phyloP scores from a whole-genome alignment of 768 basidiomycete genomes.

The Lentinula aciculospora region DNA sequence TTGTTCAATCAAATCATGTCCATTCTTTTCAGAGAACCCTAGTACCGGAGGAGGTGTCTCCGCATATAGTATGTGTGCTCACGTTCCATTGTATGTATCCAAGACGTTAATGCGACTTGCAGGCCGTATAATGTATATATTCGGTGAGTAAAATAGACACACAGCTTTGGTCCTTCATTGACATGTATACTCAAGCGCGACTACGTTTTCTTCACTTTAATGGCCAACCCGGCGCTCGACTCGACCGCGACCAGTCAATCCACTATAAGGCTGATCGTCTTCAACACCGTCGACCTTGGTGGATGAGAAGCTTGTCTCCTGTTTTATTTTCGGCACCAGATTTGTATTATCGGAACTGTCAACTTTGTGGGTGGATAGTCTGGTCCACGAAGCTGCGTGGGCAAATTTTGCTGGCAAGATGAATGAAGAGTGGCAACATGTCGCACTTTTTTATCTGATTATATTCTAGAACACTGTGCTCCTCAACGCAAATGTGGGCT shows the following conservation, averaged over 20 bases:
- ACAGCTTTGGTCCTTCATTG: neutral
- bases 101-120: neutral
- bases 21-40: conserved; percentile 21
- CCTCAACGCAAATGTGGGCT: conserved; percentile 52
- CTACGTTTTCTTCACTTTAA: conserved; percentile 40
- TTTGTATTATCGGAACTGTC: conserved; percentile 38
- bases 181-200: conserved; percentile 18
- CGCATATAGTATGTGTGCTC: conserved; percentile 9
- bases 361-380: conserved; percentile 42
- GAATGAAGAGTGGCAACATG: conserved; percentile 44
- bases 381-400: conserved; percentile 38
- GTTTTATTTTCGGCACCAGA: conserved; percentile 47
- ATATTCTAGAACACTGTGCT: conserved; percentile 48
- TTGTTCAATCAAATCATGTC: neutral
- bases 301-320: conserved; percentile 32
- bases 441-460: conserved; percentile 49
- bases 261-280: conserved; percentile 16
- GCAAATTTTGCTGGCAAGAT: conserved; percentile 35
- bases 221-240: conserved; percentile 40
- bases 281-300: conserved; percentile 22
- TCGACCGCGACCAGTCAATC: conserved; percentile 38
- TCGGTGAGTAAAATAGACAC: conserved; percentile 20
- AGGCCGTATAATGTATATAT: conserved; percentile 40
- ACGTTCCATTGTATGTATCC: neutral
- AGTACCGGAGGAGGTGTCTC: conserved; percentile 12